phyloP scores from a whole-genome alignment of 2,329 filamentous ascomycete species.

The Aureobasidium sp. region DNA sequence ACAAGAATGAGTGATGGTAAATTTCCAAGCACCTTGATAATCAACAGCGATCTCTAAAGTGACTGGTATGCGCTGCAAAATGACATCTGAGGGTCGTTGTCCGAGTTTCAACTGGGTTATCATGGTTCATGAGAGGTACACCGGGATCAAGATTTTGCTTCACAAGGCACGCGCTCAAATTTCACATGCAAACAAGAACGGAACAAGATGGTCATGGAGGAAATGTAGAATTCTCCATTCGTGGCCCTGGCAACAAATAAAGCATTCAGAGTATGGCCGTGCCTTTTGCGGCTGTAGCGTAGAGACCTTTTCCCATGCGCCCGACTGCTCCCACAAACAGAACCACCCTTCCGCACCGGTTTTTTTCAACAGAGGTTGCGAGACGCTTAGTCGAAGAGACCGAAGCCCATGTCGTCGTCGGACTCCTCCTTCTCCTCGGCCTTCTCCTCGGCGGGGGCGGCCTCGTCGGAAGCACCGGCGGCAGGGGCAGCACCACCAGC shows the following conservation, averaged over 20 bases:
- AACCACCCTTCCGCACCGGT: neutral
- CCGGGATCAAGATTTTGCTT: too few relatives aligned
- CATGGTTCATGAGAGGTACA: neutral
- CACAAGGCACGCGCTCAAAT: neutral
- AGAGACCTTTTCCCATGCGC: constrained; percentile 9
- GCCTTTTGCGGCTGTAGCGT: constrained; percentile 9
- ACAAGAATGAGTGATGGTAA: neutral
- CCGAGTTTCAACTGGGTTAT: neutral
- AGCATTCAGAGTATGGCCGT: constrained; percentile 10
- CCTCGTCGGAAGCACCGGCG: constrained; percentile 57
- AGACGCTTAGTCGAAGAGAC: constrained; percentile 54
- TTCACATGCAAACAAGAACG: neutral
- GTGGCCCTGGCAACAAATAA: constrained; percentile 3
- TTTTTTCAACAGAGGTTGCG: constrained; percentile 13
- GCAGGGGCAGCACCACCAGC: constrained; percentile 54
- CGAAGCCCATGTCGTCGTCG: constrained; percentile 67
- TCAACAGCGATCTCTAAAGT: neutral
- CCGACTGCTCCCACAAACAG: constrained; percentile 12
- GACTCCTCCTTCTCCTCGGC: constrained; percentile 74
- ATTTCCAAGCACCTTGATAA: neutral
- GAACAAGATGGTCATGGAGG: neutral
- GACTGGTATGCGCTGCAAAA: neutral
- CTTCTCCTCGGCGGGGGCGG: constrained; percentile 42
- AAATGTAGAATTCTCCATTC: constrained; percentile 6
- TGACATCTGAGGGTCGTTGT: neutral